Evolutionary conservation across 257 asterid genomes (phyloP), one percentile per base, ranked within the genome.

Genomic region (Craterostigma plantagineum): DNA sequence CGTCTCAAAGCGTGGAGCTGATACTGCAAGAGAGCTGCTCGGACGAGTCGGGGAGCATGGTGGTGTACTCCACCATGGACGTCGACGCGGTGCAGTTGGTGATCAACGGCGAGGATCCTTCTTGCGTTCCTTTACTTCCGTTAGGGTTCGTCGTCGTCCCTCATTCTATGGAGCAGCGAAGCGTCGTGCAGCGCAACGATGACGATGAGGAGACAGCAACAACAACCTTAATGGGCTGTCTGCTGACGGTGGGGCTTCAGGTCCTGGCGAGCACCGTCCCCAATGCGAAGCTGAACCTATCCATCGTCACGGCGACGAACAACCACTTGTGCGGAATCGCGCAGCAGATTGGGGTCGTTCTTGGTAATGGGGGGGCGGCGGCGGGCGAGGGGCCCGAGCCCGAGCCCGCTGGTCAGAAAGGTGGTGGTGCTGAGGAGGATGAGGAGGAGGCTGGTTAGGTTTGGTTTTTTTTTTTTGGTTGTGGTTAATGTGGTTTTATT

Each of bases 21-120:
- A 75, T 87, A 68, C 72, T 87, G 13, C 95, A 82, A 53, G 98
- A 87, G 69, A 82, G 93, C 58, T 87, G 93, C 86, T 63, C 73
- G 0, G 98, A 82, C 44, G 86, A 82, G 6, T 76, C 95, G 0
- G 93, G 92, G 3, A 82, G 98, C 43, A 27, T 87, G 0, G 91
- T 87, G 1, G 98, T 70, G 36, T 79, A 82, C 73, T 56, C 93
- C 7, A 82, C 90, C 1, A 70, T 87, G 5, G 92, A 83, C 12
- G 93, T 82, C 0, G 98, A 87, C 2, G 77, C 95, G 1, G 57
- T 87, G 16, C 93, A 87, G 66, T 58, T 74, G 45, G 98, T 80
- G 18, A 87, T 87, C 95, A 79, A 60, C 51, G 98, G 98, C 6
- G 92, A 74, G 59, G 98, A 82, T 33, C 90, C 92, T 0, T 74